Percentiles rank a stretch among this genome's conserved stretches.
Conservation (phyloP, 2,329 filamentous ascomycete genomes). For the Chrysoporthe cubensis region DNA sequence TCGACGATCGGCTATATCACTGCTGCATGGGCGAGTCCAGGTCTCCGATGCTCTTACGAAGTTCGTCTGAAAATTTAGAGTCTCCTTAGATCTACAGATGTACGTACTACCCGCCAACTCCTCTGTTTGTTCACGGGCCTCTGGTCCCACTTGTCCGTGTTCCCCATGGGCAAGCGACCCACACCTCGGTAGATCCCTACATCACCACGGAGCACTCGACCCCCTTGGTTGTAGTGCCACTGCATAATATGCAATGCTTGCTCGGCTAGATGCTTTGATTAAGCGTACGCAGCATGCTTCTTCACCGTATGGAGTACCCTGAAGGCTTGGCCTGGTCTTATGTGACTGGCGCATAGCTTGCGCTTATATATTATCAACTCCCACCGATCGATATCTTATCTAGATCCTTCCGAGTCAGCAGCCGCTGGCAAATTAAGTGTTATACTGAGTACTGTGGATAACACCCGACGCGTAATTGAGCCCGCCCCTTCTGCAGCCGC, state of each 20-base stretch:
- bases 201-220: background rate
- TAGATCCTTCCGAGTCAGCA: background rate
- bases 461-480: background rate
- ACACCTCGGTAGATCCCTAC: background rate
- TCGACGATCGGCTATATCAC: background rate
- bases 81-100: background rate
- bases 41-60: background rate
- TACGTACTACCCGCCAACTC: background rate
- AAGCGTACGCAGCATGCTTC: constrained; percentile 1
- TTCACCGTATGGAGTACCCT: background rate
- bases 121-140: background rate
- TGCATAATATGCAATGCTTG: background rate
- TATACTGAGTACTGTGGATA: background rate
- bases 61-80: background rate
- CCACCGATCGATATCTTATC: background rate
- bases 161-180: background rate
- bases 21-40: background rate
- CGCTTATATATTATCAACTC: background rate
- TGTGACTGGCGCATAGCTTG: background rate
- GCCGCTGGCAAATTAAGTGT: background rate
- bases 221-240: background rate
- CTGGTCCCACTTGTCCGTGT: background rate
- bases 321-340: background rate
- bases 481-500: background rate
- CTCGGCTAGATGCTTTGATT: background rate